These are phyloP conservation scores for Hypoxylon lenormandii DNA, from an alignment of 495 filamentous ascomycete genomes.

Conservation along the genomic window DNA sequence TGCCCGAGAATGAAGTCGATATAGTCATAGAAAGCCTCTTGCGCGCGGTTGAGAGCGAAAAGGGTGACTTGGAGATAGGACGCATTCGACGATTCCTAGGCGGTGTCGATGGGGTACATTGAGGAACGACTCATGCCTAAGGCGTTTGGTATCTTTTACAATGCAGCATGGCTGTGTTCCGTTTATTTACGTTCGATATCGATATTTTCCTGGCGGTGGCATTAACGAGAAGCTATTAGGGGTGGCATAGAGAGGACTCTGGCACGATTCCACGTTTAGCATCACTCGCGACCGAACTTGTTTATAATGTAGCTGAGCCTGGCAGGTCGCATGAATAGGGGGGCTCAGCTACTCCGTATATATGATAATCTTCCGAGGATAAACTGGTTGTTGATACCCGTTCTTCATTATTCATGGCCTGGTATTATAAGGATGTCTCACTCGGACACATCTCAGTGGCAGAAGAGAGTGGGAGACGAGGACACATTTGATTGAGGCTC, in stretches of 20 bases:
- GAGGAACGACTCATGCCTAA: slow-evolving; percentile 12
- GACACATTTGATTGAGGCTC: neutral
- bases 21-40: slow-evolving; percentile 70
- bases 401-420: neutral
- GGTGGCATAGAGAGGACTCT: slow-evolving; percentile 5
- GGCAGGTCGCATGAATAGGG: slow-evolving; percentile 10
- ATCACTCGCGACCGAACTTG: slow-evolving; percentile 17
- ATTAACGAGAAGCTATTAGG: neutral
- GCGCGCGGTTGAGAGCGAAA: slow-evolving; percentile 79
- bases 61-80: slow-evolving; percentile 73
- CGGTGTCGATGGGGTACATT: slow-evolving; percentile 69
- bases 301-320: slow-evolving; percentile 34
- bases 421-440: neutral
- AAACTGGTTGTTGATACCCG: neutral
- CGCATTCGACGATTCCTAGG: slow-evolving; percentile 78
- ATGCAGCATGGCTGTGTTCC: slow-evolving; percentile 13
- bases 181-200: slow-evolving; percentile 9
- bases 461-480: too few relatives aligned
- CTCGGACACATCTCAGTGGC: too few relatives aligned
- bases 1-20: slow-evolving; percentile 73
- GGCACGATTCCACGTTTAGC: slow-evolving; percentile 34
- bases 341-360: slow-evolving; percentile 8
- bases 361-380: neutral
- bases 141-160: slow-evolving; percentile 22
- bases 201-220: slow-evolving; percentile 1